phyloP scores from a whole-genome alignment of 2,329 filamentous ascomycete genomes.

The Tympanopsis confertula region DNA sequence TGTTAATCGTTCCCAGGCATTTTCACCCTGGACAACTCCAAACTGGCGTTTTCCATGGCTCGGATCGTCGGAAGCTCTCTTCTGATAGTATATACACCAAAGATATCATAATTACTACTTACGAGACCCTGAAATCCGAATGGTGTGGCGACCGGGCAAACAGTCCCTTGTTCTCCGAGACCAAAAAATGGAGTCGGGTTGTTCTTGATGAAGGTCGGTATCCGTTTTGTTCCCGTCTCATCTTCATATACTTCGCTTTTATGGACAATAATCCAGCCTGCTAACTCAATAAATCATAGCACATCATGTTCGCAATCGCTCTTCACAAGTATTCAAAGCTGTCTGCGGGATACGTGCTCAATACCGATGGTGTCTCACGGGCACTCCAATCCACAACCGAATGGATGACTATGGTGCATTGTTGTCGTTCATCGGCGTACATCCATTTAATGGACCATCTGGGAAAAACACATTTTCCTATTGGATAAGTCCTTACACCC shows the following conservation, averaged over 20 bases:
- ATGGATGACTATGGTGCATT: slow-evolving; percentile 25
- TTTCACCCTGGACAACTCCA: slow-evolving; percentile 6
- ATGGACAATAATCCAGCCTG: not conserved
- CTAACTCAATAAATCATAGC: slow-evolving; percentile 15
- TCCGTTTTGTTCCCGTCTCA: not conserved
- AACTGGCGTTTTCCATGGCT: slow-evolving; percentile 10
- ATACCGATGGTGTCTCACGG: slow-evolving; percentile 25
- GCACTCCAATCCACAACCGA: slow-evolving; percentile 26
- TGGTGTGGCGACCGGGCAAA: slow-evolving; percentile 3
- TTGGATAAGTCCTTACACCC: slow-evolving; percentile 11
- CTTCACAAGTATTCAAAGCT: slow-evolving; percentile 16
- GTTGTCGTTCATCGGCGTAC: slow-evolving; percentile 17
- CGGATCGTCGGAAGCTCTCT: slow-evolving; percentile 4
- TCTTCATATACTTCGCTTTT: not conserved
- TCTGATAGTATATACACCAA: slow-evolving; percentile 5
- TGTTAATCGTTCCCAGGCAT: slow-evolving; percentile 7
- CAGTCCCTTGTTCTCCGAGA: slow-evolving; percentile 2
- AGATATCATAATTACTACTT: slow-evolving; percentile 17
- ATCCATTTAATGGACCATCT: slow-evolving; percentile 10
- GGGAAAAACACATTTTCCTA: slow-evolving; percentile 8
- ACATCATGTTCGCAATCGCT: slow-evolving; percentile 21
- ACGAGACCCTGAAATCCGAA: slow-evolving; percentile 17
- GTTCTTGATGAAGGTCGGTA: slow-evolving; percentile 25
- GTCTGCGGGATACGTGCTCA: slow-evolving; percentile 10
- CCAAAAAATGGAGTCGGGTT: slow-evolving; percentile 15